A percentile compares a stretch with the other conserved stretches of the same genome.
Evolutionary conservation across 495 filamentous ascomycete species (phyloP).

Genomic region (Oleoguttula mirabilis): DNA sequence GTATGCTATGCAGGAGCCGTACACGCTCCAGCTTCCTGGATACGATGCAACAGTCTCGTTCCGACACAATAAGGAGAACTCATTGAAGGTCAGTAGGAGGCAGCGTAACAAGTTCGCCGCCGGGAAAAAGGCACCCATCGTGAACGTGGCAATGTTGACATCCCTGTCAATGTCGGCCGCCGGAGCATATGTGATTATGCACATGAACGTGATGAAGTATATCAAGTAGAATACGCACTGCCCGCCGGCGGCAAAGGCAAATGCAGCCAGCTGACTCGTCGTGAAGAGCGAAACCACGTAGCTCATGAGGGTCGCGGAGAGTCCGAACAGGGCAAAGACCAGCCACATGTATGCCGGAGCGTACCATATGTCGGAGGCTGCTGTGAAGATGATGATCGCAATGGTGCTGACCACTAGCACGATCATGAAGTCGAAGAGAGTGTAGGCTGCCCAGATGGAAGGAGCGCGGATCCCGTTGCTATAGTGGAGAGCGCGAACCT

Average conservation of each 20-base stretch:
- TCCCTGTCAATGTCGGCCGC: constrained; percentile 46
- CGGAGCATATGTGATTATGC: constrained; percentile 54
- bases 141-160: constrained; percentile 53
- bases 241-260: constrained; percentile 59
- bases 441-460: constrained; percentile 46
- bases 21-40: constrained; percentile 57
- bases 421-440: constrained; percentile 62
- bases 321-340: constrained; percentile 61
- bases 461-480: constrained; percentile 46
- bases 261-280: constrained; percentile 57
- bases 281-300: constrained; percentile 65
- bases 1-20: constrained; percentile 69
- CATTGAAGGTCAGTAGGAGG: constrained; percentile 61
- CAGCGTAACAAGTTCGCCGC: constrained; percentile 55
- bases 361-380: constrained; percentile 54
- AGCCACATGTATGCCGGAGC: constrained; percentile 63
- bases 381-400: constrained; percentile 48
- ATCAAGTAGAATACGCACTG: constrained; percentile 64
- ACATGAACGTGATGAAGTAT: constrained; percentile 71
- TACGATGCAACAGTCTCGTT: constrained; percentile 48
- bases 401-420: constrained; percentile 48
- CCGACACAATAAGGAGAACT: constrained; percentile 61
- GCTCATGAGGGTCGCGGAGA: constrained; percentile 54
- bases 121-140: constrained; percentile 54
- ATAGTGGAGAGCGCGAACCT: constrained; percentile 74